Evolutionary conservation across 805 yeast species (phyloP).

Genomic region (Schwanniomyces occidentalis): DNA sequence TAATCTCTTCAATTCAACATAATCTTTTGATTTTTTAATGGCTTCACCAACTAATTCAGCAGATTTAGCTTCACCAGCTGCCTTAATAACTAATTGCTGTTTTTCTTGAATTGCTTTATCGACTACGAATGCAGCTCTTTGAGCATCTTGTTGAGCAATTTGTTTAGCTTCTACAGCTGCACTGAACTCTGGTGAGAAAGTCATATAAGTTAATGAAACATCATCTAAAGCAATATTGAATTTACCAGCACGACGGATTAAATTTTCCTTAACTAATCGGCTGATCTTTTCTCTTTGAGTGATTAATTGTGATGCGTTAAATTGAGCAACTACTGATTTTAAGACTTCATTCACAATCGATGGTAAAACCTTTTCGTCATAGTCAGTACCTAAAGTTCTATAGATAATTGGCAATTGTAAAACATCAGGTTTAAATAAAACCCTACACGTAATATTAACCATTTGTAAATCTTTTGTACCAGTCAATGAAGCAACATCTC

Average conservation of each 20-base stretch:
- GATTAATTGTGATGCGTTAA: slow-evolving; percentile 95
- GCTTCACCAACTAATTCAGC: slow-evolving; percentile 99
- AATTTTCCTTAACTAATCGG: slow-evolving; percentile 83
- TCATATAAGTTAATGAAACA: slow-evolving; percentile 95
- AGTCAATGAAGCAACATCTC: slow-evolving; percentile 92
- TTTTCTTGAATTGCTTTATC: slow-evolving; percentile 98
- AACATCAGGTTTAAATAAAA: slow-evolving; percentile 84
- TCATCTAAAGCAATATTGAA: slow-evolving; percentile 90
- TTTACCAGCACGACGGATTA: slow-evolving; percentile 86
- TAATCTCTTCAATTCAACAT: slow-evolving; percentile 93
- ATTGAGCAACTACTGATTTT: slow-evolving; percentile 96
- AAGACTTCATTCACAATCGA: slow-evolving; percentile 97
- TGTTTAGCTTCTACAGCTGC: slow-evolving; percentile 98
- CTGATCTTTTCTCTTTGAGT: slow-evolving; percentile 99
- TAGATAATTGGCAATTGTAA: slow-evolving; percentile 77
- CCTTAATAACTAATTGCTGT: slow-evolving; percentile 94
- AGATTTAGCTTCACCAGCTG: slow-evolving; percentile 97
- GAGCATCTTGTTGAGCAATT: slow-evolving; percentile 99
- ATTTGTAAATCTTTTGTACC: slow-evolving; percentile 98
- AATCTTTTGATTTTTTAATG: slow-evolving; percentile 92
- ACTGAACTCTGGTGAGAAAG: slow-evolving; percentile 96
- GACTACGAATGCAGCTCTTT: slow-evolving; percentile 94
- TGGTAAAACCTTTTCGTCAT: slow-evolving; percentile 95
- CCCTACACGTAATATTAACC: slow-evolving; percentile 99
- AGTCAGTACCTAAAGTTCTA: slow-evolving; percentile 91